phyloP scores from a whole-genome alignment of 495 filamentous ascomycete genomes.

The Bombardia bombarda region DNA sequence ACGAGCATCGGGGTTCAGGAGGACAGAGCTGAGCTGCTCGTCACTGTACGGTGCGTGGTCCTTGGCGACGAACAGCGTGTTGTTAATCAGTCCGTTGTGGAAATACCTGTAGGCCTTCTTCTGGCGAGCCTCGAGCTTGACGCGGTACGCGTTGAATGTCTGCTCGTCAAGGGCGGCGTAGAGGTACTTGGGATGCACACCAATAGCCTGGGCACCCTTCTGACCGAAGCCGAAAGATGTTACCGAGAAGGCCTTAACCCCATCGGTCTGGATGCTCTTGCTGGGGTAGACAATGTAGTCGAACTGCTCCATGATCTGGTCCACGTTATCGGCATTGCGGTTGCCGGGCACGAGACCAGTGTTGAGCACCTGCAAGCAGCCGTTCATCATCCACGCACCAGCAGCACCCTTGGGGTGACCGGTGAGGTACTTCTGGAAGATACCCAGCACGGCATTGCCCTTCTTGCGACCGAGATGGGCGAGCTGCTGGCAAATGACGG shows the following conservation, averaged over 20 bases:
- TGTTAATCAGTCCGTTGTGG: conserved; percentile 95
- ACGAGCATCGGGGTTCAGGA: conserved; percentile 92
- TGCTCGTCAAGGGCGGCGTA: conserved; percentile 87
- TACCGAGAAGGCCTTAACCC: conserved; percentile 95
- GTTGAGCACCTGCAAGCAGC: conserved; percentile 89
- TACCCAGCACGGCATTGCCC: conserved; percentile 91
- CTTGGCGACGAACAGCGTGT: conserved; percentile 96
- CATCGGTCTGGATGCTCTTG: conserved; percentile 92
- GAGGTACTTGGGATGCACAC: conserved; percentile 92
- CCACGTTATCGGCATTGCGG: conserved; percentile 96
- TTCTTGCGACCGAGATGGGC: conserved; percentile 89
- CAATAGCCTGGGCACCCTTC: conserved; percentile 95
- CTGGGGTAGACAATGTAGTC: conserved; percentile 97
- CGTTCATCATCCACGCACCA: conserved; percentile 99
- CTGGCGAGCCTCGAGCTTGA: conserved; percentile 83
- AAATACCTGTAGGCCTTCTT: conserved; percentile 98
- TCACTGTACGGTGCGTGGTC: conserved; percentile 81
- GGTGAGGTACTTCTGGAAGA: conserved; percentile 99
- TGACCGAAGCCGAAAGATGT: conserved; percentile 99
- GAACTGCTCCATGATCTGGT: conserved; percentile 91
- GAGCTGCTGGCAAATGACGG: conserved; percentile 94
- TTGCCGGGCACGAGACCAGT: conserved; percentile 91
- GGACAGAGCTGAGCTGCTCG: conserved; percentile 73
- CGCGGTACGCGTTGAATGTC: conserved; percentile 72
- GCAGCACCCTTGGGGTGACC: conserved; percentile 99